phyloP scores from a whole-genome alignment of 1,284 basidiomycete genomes.

The Cutaneotrichosporon daszewskae region DNA sequence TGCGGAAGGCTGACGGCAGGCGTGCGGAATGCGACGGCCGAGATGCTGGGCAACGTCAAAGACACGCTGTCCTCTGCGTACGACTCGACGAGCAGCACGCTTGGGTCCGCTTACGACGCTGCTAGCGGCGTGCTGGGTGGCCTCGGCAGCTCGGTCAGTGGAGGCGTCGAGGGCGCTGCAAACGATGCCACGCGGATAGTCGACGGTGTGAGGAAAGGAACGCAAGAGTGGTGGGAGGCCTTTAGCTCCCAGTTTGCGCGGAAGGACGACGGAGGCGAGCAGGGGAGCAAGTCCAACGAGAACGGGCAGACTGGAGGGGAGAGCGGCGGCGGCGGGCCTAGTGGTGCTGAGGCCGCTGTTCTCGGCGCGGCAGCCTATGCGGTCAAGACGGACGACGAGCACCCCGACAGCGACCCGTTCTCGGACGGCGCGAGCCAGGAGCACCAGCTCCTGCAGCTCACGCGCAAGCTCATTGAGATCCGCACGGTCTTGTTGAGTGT shows the following conservation, averaged over 20 bases:
- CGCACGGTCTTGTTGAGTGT: constrained; percentile 87
- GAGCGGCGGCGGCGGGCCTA: constrained; percentile 12
- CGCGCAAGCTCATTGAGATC: constrained; percentile 93
- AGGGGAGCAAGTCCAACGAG: constrained; percentile 10
- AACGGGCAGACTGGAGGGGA: constrained; percentile 29
- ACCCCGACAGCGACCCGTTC: constrained; percentile 3
- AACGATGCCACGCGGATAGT: constrained; percentile 24
- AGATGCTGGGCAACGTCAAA: constrained; percentile 32
- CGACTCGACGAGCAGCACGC: constrained; percentile 26
- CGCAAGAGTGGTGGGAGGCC: constrained; percentile 39
- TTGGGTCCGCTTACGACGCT: constrained; percentile 26
- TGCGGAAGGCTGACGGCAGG: constrained; percentile 13
- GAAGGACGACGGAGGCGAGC: background rate
- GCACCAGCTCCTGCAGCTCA: constrained; percentile 72
- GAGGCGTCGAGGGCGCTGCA: constrained; percentile 16
- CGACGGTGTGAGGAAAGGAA: constrained; percentile 29
- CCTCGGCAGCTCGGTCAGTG: constrained; percentile 13
- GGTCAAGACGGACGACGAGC: constrained; percentile 7
- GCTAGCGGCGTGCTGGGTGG: constrained; percentile 18
- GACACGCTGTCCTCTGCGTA: constrained; percentile 38
- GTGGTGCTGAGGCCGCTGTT: constrained; percentile 17
- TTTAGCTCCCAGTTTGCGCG: constrained; percentile 27
- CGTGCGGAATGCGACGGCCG: constrained; percentile 40
- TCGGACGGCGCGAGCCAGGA: constrained; percentile 18
- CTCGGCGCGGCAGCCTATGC: constrained; percentile 14